A percentile compares a stretch with the other conserved stretches of the same genome.
Conservation (phyloP, 192 early-diverging fungal genomes). For the Lobosporangium transversale region DNA sequence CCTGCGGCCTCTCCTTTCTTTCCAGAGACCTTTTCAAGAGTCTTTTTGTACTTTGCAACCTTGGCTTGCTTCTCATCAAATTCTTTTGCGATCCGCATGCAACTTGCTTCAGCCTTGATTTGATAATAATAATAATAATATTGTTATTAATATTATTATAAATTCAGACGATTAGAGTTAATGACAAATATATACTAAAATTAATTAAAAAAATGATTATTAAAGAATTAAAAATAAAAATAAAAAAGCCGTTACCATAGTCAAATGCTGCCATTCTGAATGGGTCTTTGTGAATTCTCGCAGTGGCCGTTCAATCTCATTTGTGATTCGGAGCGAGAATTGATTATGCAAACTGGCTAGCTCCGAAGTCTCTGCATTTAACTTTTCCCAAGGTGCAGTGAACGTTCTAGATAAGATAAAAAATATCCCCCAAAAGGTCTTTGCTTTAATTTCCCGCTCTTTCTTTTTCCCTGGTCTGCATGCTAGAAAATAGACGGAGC, state of each 20-base stretch:
- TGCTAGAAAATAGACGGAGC: too few species aligned
- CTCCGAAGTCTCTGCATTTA: conserved; percentile 32
- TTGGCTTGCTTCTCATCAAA: conserved; percentile 50
- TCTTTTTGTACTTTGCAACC: conserved; percentile 39
- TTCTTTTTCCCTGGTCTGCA: too few species aligned
- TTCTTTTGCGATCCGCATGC: conserved; percentile 45
- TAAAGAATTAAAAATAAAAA: conserved; percentile 4
- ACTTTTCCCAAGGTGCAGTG: conserved; percentile 39
- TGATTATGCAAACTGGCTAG: conserved; percentile 42
- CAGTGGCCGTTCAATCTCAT: conserved; percentile 42
- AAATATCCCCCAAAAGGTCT: too few species aligned
- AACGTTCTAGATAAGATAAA: conserved; percentile 31
- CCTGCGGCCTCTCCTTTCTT: conserved; percentile 42
- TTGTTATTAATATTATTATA: too few species aligned
- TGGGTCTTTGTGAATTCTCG: conserved; percentile 32
- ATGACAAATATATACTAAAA: neutral
- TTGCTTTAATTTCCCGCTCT: too few species aligned
- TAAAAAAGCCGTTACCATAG: conserved; percentile 26
- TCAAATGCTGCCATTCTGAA: conserved; percentile 43
- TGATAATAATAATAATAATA: too few species aligned
- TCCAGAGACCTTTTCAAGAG: conserved; percentile 38
- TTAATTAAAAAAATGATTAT: neutral
- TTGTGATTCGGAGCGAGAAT: conserved; percentile 39
- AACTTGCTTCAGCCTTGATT: conserved; percentile 40
- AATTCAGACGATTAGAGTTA: conserved; percentile 33